These are phyloP conservation scores for Dryas integrifolia DNA, from an alignment of 331 rosid genomes.

Conservation along the genomic window DNA sequence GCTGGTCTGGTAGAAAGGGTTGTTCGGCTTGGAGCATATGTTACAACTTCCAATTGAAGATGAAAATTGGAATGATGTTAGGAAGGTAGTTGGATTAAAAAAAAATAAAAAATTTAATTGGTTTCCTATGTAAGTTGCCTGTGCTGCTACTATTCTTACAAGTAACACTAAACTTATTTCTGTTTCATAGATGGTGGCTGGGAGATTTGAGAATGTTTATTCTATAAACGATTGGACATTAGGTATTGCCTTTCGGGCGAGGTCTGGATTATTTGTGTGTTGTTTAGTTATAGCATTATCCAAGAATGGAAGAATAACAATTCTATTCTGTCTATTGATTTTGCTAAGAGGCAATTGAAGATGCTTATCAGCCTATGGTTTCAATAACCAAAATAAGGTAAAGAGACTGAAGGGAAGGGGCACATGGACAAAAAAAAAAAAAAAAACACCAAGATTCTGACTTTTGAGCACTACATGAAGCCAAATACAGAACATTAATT, in stretches of 20 bases:
- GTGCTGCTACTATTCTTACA: neutral
- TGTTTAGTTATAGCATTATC: neutral
- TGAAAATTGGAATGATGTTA: conserved; percentile 53
- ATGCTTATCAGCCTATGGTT: neutral
- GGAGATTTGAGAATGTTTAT: conserved; percentile 67
- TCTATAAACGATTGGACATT: conserved; percentile 64
- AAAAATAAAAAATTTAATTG: neutral
- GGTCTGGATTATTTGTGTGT: conserved; percentile 31
- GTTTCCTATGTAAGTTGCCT: neutral
- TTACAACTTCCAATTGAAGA: conserved; percentile 47
- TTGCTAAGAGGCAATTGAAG: no score
- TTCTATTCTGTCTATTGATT: no score
- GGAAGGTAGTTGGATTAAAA: conserved; percentile 38
- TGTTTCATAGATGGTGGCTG: conserved; percentile 54
- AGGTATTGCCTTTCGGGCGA: conserved; percentile 55
- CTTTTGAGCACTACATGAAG: no score
- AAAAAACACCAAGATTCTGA: no score
- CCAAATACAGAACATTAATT: no score
- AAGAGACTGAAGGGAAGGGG: no score
- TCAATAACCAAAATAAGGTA: no score
- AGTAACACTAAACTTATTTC: neutral
- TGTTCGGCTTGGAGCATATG: conserved; percentile 59
- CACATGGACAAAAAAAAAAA: no score
- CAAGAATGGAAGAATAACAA: neutral
- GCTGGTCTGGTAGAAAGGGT: conserved; percentile 63